Percentiles rank a stretch among this genome's conserved stretches.
Conservation (phyloP, 257 asterid genomes). For the Jaltomata sinuosa region DNA sequence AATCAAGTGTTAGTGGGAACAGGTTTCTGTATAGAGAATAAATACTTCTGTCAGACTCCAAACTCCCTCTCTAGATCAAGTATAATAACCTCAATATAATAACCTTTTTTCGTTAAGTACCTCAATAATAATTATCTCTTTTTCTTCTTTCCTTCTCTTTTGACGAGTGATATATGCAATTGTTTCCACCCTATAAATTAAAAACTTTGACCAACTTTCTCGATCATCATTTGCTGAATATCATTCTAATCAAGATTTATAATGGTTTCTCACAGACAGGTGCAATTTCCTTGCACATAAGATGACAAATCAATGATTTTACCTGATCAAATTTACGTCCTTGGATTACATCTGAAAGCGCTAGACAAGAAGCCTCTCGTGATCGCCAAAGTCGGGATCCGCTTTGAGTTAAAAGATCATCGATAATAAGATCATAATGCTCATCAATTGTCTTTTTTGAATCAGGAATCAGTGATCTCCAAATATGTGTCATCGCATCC, state of each 20-base stretch:
- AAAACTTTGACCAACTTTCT: not conserved
- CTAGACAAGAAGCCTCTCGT: conserved; percentile 98
- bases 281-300: not conserved
- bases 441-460: conserved; percentile 88
- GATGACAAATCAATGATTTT: not conserved
- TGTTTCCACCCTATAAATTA: not conserved
- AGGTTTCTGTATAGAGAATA: not conserved
- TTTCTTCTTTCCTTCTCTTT: not conserved
- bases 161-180: not conserved
- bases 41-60: not conserved
- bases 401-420: conserved; percentile 82
- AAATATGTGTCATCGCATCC: conserved; percentile 98
- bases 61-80: not conserved
- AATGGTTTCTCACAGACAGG: not conserved
- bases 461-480: conserved; percentile 84
- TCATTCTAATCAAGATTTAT: not conserved
- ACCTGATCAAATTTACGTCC: conserved; percentile 97
- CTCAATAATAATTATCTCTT: not conserved
- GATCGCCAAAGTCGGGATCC: conserved; percentile 99
- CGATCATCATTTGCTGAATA: not conserved
- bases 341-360: conserved; percentile 89
- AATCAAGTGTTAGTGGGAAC: not conserved
- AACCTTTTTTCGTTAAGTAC: not conserved
- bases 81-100: not conserved
- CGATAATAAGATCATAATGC: conserved; percentile 63